phyloP scores from a whole-genome alignment of 345 rosid species.

The Pelargonium nanum region DNA sequence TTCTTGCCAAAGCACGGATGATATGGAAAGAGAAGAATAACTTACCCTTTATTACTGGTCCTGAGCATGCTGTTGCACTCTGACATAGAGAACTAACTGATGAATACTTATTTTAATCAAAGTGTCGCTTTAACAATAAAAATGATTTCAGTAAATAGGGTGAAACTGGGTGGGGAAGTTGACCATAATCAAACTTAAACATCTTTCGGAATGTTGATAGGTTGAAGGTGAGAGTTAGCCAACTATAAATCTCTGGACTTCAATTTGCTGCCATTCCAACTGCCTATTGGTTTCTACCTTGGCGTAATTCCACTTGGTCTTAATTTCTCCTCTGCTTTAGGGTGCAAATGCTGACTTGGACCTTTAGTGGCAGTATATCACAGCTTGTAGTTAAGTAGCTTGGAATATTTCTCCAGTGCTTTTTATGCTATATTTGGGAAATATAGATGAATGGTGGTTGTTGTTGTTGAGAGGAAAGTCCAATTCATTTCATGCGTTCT shows the following conservation, averaged over 20 bases:
- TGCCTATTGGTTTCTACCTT: not conserved
- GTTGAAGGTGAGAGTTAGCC: not conserved
- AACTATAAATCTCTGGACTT: not conserved
- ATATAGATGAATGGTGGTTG: no score
- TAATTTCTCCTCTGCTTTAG: not conserved
- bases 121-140: no score
- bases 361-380: not conserved
- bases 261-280: not conserved
- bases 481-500: no score
- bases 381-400: not conserved
- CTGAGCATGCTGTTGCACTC: no score
- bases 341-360: not conserved
- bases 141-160: not conserved
- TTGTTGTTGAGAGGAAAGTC: no score
- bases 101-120: no score
- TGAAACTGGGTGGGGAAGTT: not conserved
- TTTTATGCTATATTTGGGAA: not conserved
- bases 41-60: no score
- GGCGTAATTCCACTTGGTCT: not conserved
- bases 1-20: no score
- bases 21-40: no score
- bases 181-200: not conserved
- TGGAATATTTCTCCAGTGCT: not conserved
- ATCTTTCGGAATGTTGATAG: not conserved
- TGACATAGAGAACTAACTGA: no score